Conservation (phyloP, 2,329 filamentous ascomycete genomes). For the Teratosphaeria zuluensis region DNA sequence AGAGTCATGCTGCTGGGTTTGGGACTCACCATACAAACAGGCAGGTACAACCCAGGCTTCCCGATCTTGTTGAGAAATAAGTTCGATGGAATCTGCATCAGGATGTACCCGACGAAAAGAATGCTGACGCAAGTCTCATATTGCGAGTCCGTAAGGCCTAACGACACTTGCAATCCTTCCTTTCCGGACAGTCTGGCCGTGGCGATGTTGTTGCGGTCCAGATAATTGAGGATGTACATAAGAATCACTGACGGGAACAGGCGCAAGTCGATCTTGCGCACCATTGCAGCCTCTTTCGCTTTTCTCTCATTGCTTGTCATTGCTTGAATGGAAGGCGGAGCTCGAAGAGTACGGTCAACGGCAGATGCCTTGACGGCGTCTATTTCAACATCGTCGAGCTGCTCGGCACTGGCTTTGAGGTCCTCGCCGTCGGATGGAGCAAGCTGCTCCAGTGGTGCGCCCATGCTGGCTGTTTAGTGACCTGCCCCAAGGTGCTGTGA, state of each 20-base stretch:
- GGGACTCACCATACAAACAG: conserved; percentile 17
- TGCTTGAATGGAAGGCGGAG: conserved; percentile 7
- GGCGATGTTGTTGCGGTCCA: conserved; percentile 18
- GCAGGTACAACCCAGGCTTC: conserved; percentile 25
- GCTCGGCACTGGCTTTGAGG: conserved; percentile 9
- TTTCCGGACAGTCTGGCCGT: conserved; percentile 15
- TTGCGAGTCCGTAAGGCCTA: conserved; percentile 34
- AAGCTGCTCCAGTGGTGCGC: conserved; percentile 10
- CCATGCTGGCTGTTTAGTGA: conserved; percentile 5
- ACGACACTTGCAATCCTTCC: conserved; percentile 37
- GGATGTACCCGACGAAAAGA: conserved; percentile 32
- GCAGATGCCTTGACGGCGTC: neutral
- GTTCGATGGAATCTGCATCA: conserved; percentile 29
- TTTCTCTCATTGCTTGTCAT: conserved; percentile 11
- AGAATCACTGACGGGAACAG: conserved; percentile 60
- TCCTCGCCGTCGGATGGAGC: conserved; percentile 7
- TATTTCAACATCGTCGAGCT: conserved; percentile 10
- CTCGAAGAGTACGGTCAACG: conserved; percentile 5
- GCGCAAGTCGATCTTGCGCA: conserved; percentile 59
- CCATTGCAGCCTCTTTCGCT: conserved; percentile 30
- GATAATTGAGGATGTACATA: conserved; percentile 55
- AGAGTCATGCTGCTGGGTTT: too few species aligned
- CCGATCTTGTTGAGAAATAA: conserved; percentile 28
- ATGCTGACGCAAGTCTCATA: conserved; percentile 38
- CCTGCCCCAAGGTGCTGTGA: neutral